phyloP scores from a whole-genome alignment of 257 asterid genomes.

The Primulina eburnea region DNA sequence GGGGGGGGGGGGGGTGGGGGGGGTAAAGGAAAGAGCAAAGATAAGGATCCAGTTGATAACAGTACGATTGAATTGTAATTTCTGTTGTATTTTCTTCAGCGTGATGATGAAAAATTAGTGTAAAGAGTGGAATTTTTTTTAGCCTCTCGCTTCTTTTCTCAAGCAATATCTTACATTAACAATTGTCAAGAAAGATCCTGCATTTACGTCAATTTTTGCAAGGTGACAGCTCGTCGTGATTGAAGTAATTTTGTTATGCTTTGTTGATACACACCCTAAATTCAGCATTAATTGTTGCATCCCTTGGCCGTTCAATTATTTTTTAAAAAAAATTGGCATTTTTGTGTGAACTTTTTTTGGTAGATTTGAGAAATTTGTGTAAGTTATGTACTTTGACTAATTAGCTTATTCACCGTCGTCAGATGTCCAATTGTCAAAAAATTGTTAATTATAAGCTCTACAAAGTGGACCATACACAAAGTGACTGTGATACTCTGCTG shows the following conservation, averaged over 20 bases:
- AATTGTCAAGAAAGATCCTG: neutral
- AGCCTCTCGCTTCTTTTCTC: conserved; percentile 3
- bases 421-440: neutral
- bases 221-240: neutral
- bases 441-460: neutral
- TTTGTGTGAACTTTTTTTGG: neutral
- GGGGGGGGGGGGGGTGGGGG: neutral
- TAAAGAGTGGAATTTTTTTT: neutral
- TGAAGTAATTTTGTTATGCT: neutral
- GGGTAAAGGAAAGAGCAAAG: too few relatives aligned
- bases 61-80: neutral
- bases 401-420: neutral
- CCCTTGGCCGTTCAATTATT: neutral
- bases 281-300: conserved; percentile 3
- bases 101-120: neutral
- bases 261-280: neutral
- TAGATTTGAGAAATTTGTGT: neutral
- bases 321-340: too few relatives aligned
- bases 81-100: neutral
- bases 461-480: neutral
- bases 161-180: conserved; percentile 1
- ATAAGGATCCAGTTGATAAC: neutral
- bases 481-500: neutral
- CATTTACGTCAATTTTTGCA: neutral
- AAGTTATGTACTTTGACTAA: neutral